Percentiles rank a stretch among this genome's conserved stretches.
Evolutionary conservation across 192 early-diverging fungal genomes (phyloP).

Genomic region (Coemansia sp.): DNA sequence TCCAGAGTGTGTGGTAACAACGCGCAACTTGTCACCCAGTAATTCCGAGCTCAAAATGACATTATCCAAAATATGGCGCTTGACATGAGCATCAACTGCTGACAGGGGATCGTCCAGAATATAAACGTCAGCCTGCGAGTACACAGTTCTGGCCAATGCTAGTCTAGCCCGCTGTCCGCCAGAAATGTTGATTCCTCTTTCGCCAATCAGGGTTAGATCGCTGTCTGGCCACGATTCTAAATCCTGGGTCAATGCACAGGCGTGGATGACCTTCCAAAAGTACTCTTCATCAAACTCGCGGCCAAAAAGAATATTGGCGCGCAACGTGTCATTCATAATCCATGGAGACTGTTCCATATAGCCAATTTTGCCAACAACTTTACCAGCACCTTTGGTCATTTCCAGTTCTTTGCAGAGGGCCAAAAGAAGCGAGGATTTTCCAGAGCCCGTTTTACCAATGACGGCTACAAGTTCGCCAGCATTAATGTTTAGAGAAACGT

Average conservation of each 20-base stretch:
- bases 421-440: slow-evolving; percentile 51
- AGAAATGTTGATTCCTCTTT: slow-evolving; percentile 23
- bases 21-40: too few species aligned
- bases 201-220: not conserved
- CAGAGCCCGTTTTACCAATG: too few species aligned
- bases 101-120: not conserved
- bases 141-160: not conserved
- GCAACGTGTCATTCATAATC: slow-evolving; percentile 12
- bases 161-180: slow-evolving; percentile 18
- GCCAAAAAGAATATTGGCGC: slow-evolving; percentile 16
- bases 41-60: too few species aligned
- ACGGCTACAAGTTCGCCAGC: not conserved
- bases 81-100: not conserved
- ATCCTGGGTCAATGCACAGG: slow-evolving; percentile 4
- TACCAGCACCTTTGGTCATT: slow-evolving; percentile 35
- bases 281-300: slow-evolving; percentile 10
- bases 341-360: slow-evolving; percentile 34
- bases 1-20: too few species aligned
- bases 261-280: not conserved
- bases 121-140: not conserved
- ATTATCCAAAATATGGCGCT: too few species aligned
- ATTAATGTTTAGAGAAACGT: slow-evolving; percentile 48
- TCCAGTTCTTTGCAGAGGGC: slow-evolving; percentile 80
- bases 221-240: not conserved
- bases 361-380: slow-evolving; percentile 63